Base-by-base conservation (phyloP, 805 yeast genomes). In the Candida hungchunana region DNA sequence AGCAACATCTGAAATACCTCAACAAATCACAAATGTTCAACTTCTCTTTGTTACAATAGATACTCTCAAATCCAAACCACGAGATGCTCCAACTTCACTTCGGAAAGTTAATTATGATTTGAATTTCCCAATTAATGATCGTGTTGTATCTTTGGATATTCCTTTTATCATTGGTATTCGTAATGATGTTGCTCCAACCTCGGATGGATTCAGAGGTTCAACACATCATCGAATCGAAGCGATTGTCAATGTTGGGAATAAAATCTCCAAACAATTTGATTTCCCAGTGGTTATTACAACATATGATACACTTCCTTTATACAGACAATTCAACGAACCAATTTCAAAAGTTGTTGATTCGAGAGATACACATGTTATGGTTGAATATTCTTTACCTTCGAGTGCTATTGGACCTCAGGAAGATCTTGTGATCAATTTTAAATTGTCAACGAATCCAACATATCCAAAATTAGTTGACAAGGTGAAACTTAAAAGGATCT, bases 401-500 rank as follows among this genome's bases (percentile, higher is more conserved):
- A 64, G 77, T 6, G 70, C 80, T 21, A 65, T 78, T n/a, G 80
- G 83, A 2, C 79, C 79, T 0, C 64, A 63, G 33, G 87, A 79
- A 50, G 55, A 59, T 6, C 49, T 78, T 7, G 45, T 50, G 6
- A 34, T 77, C 6, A 51, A 55, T 21, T 47, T 68, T 14, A 66
- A 65, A 26, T 50, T 76, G 1, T 28, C 41, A 68, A 29, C 74
- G 67, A 48, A 44, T 18, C 44, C 26, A 14, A 26, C 37, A 6
- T 29, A 32, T 12, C 30, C 27, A 15, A 42, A 29, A n/a, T 27
- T 26, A 6, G 32, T 51, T 30, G 46, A 49, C 37, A 40, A 54
- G 46, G 42, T 50, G 67, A 66, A 61, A 37, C 46, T 79, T 22
- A 73, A 70, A 44, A 59, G 59, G 31, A 58, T 77, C 5, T 55